Evolutionary conservation across 805 yeast genomes (phyloP), one percentile per base, ranked within the genome.

Genomic region (Candida sphagnicola): DNA sequence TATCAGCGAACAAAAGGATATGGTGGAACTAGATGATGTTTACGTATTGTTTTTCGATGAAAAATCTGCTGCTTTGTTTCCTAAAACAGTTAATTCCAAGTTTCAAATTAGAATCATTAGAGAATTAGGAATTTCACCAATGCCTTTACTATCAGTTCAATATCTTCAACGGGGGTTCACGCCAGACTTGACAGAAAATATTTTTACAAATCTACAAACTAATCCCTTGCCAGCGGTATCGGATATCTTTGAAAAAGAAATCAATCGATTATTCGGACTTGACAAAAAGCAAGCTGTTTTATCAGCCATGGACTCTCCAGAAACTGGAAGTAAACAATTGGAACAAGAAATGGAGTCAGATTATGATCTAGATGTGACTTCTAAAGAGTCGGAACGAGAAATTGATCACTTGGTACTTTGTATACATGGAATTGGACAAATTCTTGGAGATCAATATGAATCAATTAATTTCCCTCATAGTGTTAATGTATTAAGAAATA

Each of bases 401-500:
- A 59, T 79, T 19, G 78, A 80, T 25, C 87, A 81, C 52, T 63
- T 91, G 45, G 77, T 90, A 1, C 66, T 91, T n/a, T 88, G 96
- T 54, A 77, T 91, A 19, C 99, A 91, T 63, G 99, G 99, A 0
- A 86, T 91, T 43, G 99, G 98, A 2, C 99, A 91, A 60, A 77
- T 81, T 13, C 65, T 93, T 37, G 95, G 96, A 1, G 70, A 79
- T 33, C 77, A 77, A 51, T 80, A 83, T 53, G 90, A 89, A 49
- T 80, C 83, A 37, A 82, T 91, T 18, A 87, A 87, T 59, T 93
- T 91, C 64, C 80, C 88, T 6, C 95, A 89, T 54, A 89, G 89
- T 26, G 77, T 88, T 24, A 85, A 84, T 50, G 70, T 74, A 23
- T 58, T 90, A 45, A 62, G 89, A 42, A 64, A 70, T 37, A 74